Percentiles rank a stretch among this genome's conserved stretches.
Evolutionary conservation across 176 grass and related monocot genomes (phyloP).

Genomic region (Oryza australiensis): DNA sequence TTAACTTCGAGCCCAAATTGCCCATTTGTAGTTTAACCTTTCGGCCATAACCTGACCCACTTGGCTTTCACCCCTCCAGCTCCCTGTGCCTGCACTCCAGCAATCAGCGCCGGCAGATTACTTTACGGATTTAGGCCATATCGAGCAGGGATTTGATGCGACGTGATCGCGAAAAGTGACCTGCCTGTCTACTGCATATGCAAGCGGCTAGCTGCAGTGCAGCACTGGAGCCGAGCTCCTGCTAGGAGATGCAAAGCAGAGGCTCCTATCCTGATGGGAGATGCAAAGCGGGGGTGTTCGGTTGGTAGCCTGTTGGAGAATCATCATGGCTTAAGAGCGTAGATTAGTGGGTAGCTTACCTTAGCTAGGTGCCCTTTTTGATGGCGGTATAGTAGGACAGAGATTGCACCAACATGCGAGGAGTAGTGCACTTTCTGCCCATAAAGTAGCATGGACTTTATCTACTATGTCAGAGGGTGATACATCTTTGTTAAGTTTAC

Average conservation of each 20-base stretch:
- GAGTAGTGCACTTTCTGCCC: slow-evolving; percentile 18
- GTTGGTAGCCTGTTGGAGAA: too few relatives aligned
- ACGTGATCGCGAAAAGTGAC: neutral
- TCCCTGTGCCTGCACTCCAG: neutral
- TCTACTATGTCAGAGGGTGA: neutral
- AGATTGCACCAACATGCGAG: too few relatives aligned
- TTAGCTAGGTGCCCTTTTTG: neutral
- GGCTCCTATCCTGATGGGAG: neutral
- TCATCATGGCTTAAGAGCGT: slow-evolving; percentile 33
- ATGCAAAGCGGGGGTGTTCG: too few relatives aligned
- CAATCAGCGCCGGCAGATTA: neutral
- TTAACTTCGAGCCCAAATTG: neutral
- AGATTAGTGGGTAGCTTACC: neutral
- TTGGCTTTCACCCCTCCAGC: neutral
- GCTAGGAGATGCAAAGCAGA: neutral
- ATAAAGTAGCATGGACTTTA: slow-evolving; percentile 32
- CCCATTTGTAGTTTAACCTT: slow-evolving; percentile 13
- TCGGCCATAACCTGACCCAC: neutral
- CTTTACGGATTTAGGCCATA: slow-evolving; percentile 20
- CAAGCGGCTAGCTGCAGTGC: too few relatives aligned
- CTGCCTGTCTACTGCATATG: neutral
- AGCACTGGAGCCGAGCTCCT: neutral
- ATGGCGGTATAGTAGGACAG: neutral
- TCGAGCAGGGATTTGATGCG: slow-evolving; percentile 2
- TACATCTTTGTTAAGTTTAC: slow-evolving; percentile 29